Evolutionary conservation across 352 stramenopile genomes (phyloP), one percentile per base, ranked within the genome.

Genomic region (Phytophthora syringae): DNA sequence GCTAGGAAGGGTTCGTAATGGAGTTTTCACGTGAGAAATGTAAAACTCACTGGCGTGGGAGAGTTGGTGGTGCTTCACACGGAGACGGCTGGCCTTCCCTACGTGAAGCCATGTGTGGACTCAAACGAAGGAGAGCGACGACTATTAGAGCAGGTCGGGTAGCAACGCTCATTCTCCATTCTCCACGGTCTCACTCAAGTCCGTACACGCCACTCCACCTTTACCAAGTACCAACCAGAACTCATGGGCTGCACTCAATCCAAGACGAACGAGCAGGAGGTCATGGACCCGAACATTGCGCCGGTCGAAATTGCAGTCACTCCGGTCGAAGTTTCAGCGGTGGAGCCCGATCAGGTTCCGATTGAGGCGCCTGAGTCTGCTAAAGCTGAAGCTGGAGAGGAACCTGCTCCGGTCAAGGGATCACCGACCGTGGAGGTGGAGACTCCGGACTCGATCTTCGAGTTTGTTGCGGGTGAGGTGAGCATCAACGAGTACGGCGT

Each of bases 201-300:
- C 39, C 36, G 32, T 59, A 54, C 36, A 22, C 7, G 25, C 25
- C 30, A 55, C 30, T 53, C 36, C 27, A 52, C 12, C 10, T 15
- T 32, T 28, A 30, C 34, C 24, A 32, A 51, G 45, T 52, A 52
- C 39, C 13, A 3, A 34, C 43, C 32, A 32, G 43, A 64, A 25
- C 50, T n/a, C n/a, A 89, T 90, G 81, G 81, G 81, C 70, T 90
- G 81, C 77, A 52, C 54, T 51, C 78, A 88, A 70, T 90, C 81
- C 42, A 85, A 74, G 54, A 74, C 77, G 52, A 80, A 76, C 65
- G 55, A 62, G 30, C 75, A 84, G 25, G 75, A 82, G 39, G 77
- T 86, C 30, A 43, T 75, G 13, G 58, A 77, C 37, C 57, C 60
- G 1, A 67, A 61, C 12, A 51, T 25, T 34, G 18, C 21, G n/a